Conservation (phyloP, 192 early-diverging fungal genomes). For the Coemansia sp. region DNA sequence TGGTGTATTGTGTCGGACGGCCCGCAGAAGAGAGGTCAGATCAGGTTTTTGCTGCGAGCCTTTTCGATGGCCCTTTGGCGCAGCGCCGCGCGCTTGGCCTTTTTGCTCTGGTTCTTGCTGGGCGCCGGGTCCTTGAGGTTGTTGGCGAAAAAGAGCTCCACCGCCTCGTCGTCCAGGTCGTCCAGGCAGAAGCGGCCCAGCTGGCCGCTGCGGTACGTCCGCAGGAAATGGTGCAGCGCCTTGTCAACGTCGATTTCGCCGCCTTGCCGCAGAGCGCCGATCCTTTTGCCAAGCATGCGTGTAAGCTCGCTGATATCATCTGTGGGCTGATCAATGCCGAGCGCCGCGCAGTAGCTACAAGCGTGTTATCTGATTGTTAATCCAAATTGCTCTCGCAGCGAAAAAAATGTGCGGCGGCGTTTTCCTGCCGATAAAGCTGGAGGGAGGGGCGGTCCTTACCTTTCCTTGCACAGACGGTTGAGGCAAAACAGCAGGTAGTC, state of each 20-base stretch:
- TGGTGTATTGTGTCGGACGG: too few species aligned
- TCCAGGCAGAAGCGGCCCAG: constrained; percentile 83
- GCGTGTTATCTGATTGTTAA: background rate
- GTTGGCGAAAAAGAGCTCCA: constrained; percentile 52
- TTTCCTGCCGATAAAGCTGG: too few species aligned
- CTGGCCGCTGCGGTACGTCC: constrained; percentile 77
- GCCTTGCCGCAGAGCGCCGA: constrained; percentile 64
- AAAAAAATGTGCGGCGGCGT: background rate
- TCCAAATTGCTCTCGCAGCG: too few species aligned
- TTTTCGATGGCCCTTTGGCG: constrained; percentile 30
- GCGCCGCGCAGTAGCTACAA: constrained; percentile 52
- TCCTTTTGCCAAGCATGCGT: constrained; percentile 58
- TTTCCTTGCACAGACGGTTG: constrained; percentile 65
- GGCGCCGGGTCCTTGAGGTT: constrained; percentile 16
- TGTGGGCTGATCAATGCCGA: constrained; percentile 61
- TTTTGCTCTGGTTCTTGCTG: constrained; percentile 45
- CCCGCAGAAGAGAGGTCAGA: too few species aligned
- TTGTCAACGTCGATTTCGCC: constrained; percentile 62
- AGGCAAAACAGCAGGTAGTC: constrained; percentile 89
- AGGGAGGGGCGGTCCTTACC: too few species aligned
- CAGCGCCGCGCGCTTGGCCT: constrained; percentile 38
- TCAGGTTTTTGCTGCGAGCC: constrained; percentile 16
- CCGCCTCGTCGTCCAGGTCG: constrained; percentile 54
- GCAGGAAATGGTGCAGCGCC: constrained; percentile 69
- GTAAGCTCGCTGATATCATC: constrained; percentile 69